Percentiles rank a stretch among this genome's conserved stretches.
Evolutionary conservation across 1,139 yeast species (phyloP).

Genomic region (Debaryomyces coudertii): DNA sequence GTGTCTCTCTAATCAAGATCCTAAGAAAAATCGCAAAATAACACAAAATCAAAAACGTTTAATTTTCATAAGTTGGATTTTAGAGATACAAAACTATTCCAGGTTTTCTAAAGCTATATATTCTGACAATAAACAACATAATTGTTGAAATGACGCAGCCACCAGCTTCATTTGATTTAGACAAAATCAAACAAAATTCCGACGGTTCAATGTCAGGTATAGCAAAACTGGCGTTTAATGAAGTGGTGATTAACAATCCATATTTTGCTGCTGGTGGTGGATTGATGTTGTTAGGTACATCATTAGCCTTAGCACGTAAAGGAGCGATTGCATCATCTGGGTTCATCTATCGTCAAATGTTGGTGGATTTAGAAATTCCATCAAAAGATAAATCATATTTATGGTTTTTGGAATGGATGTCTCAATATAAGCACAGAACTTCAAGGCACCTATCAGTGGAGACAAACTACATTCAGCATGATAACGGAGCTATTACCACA

Average conservation of each 20-base stretch:
- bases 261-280: constrained; percentile 99
- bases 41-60: constrained; percentile 3
- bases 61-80: not conserved
- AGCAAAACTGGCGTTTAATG: constrained; percentile 46
- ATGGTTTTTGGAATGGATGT: constrained; percentile 98
- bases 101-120: not conserved
- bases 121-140: not conserved
- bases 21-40: constrained; percentile 1
- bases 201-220: constrained; percentile 44
- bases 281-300: constrained; percentile 88
- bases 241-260: constrained; percentile 73
- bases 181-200: constrained; percentile 37
- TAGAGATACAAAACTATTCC: not conserved
- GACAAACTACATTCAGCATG: constrained; percentile 85
- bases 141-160: constrained; percentile 1
- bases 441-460: constrained; percentile 90
- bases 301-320: constrained; percentile 75
- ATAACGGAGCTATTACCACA: constrained; percentile 88
- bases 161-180: constrained; percentile 31
- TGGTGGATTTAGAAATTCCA: constrained; percentile 92
- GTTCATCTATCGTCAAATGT: constrained; percentile 75
- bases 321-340: constrained; percentile 67
- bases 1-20: constrained; percentile 5
- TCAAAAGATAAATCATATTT: constrained; percentile 90
- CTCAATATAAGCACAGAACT: constrained; percentile 69